Conservation (phyloP, 1,139 yeast genomes). For the Diutina ranongensis region DNA sequence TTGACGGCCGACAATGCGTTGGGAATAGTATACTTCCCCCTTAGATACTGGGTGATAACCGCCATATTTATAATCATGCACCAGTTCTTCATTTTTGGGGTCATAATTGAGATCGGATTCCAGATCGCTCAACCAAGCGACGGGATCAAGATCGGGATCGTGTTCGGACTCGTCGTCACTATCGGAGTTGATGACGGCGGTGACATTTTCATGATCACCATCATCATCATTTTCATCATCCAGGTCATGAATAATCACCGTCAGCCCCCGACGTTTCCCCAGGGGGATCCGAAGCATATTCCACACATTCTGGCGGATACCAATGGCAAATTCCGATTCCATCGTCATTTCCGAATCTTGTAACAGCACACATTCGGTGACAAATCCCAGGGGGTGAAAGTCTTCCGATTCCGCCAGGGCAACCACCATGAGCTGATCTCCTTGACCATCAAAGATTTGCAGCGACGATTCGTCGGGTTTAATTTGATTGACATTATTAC, state of each 20-base stretch:
- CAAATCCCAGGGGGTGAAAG: conserved; percentile 11
- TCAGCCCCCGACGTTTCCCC: not conserved
- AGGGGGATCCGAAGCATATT: not conserved
- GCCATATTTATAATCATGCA: conserved; percentile 63
- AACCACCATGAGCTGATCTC: not conserved
- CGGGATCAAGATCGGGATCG: conserved; percentile 5
- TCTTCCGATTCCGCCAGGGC: not conserved
- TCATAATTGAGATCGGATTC: conserved; percentile 9
- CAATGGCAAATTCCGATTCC: not conserved
- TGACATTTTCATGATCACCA: not conserved
- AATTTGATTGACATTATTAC: not conserved
- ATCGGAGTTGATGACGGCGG: not conserved
- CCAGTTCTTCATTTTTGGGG: conserved; percentile 52
- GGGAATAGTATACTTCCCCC: conserved; percentile 46
- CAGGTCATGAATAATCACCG: not conserved
- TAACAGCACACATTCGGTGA: conserved; percentile 28
- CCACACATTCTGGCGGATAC: not conserved
- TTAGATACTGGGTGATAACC: conserved; percentile 81
- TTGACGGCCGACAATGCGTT: conserved; percentile 21
- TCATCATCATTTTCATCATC: not conserved
- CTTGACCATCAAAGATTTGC: not conserved
- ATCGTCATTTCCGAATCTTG: conserved; percentile 31
- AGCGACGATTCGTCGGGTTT: too few species aligned
- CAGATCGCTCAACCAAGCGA: conserved; percentile 1
- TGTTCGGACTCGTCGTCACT: conserved; percentile 1